Evolutionary conservation across 208 protist genomes (phyloP), one percentile per base, ranked within the genome.

Genomic region (Trypanosoma scelopori): DNA sequence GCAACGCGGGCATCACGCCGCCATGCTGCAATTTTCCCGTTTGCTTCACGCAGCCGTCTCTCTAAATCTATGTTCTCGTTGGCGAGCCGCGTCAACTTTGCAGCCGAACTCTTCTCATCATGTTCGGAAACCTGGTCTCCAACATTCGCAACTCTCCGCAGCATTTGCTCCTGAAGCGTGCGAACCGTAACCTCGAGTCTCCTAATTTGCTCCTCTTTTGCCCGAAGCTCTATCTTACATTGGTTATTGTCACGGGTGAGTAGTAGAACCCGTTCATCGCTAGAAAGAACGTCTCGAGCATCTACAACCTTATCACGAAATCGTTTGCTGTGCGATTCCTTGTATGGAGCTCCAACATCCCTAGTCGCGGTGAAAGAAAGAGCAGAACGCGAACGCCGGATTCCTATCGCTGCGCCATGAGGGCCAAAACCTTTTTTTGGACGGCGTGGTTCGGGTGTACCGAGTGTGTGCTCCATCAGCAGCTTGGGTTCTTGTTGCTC

Each of bases 161-260:
- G 12, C 32, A 49, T 46, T 30, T 51, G 66, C 46, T 69, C 74
- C 35, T 75, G 65, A 27, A 76, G 50, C 13, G 49, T 64, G 22
- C 58, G 83, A 62, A 89, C 64, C 49, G 71, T 71, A 41, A 65
- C 64, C 37, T 83, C 73, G 37, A 89, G 74, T 13, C 28, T 49
- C 20, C 43, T 64, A 27, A 82, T 67, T 71, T 79, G 59, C 15
- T 46, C 52, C 23, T 74, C 71, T 43, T 65, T 74, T 7, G 79
- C 72, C 1, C 35, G 13, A 41, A 85, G 55, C 30, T 85, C 69
- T 15, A 49, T 27, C 42, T 47, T 72, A n/a, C 37, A 72, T 47
- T 60, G 23, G n/a, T 50, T 42, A 4, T 58, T 64, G 5, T 72
- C 66, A 28, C 56, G 45, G 16, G 32, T 58, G 22, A 72, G 47